Evolutionary conservation across 768 basidiomycete species (phyloP).

Genomic region (Omphalotus guepiniiformis): DNA sequence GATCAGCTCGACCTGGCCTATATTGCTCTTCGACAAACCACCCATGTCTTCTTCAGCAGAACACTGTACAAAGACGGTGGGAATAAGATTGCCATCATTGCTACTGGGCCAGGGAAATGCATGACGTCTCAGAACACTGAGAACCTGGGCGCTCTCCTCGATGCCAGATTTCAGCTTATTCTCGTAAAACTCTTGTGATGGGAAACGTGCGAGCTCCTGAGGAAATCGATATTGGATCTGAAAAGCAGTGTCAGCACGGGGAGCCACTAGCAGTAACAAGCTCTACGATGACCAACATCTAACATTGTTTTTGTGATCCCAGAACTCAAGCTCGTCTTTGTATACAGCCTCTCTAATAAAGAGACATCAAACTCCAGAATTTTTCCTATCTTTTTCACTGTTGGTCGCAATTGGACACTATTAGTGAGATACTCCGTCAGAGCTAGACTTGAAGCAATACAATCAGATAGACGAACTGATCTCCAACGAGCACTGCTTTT

Average conservation of each 20-base stretch:
- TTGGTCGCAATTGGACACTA: slow-evolving; percentile 67
- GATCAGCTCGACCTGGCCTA: slow-evolving; percentile 52
- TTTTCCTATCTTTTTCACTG: slow-evolving; percentile 55
- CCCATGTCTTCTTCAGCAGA: slow-evolving; percentile 53
- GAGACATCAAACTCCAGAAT: slow-evolving; percentile 57
- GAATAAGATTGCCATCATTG: slow-evolving; percentile 29
- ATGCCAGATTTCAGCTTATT: slow-evolving; percentile 46
- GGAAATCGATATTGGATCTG: slow-evolving; percentile 66
- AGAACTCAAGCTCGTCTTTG: slow-evolving; percentile 22
- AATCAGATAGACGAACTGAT: slow-evolving; percentile 49
- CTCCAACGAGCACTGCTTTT: slow-evolving; percentile 59
- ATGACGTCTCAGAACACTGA: slow-evolving; percentile 33
- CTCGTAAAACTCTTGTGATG: slow-evolving; percentile 62
- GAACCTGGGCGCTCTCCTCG: slow-evolving; percentile 28
- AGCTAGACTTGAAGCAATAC: background rate
- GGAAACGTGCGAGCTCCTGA: slow-evolving; percentile 51
- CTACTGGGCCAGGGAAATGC: slow-evolving; percentile 56
- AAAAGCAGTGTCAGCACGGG: background rate
- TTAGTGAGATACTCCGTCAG: background rate
- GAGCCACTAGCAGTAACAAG: background rate
- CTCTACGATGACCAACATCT: slow-evolving; percentile 34
- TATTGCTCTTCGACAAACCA: slow-evolving; percentile 57
- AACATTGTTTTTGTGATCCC: slow-evolving; percentile 57
- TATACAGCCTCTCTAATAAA: slow-evolving; percentile 57
- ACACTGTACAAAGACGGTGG: slow-evolving; percentile 58